Conservation (phyloP, 2,329 filamentous ascomycete genomes). For the Fusarium virguliforme region DNA sequence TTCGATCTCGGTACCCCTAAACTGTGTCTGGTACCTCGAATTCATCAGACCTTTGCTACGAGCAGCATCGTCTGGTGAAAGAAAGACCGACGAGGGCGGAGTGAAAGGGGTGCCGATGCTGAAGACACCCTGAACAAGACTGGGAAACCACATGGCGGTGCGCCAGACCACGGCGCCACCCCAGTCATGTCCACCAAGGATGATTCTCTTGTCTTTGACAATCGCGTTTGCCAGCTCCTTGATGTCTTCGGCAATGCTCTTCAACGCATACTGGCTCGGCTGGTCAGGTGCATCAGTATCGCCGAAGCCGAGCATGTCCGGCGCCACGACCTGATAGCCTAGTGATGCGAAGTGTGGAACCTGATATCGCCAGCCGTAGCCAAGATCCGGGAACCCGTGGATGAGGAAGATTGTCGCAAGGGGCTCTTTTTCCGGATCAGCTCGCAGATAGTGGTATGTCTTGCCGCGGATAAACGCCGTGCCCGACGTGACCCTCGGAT, state of each 20-base stretch:
- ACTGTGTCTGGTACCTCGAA: neutral
- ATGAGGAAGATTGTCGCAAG: slow-evolving; percentile 65
- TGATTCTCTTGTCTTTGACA: slow-evolving; percentile 65
- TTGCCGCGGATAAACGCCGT: slow-evolving; percentile 17
- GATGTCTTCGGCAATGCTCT: slow-evolving; percentile 80
- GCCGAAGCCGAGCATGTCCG: slow-evolving; percentile 88
- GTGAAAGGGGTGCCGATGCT: slow-evolving; percentile 80
- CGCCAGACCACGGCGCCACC: slow-evolving; percentile 82
- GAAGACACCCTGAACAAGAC: slow-evolving; percentile 79
- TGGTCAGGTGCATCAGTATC: slow-evolving; percentile 74
- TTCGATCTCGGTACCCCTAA: neutral
- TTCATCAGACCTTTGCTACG: neutral
- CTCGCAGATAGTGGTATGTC: slow-evolving; percentile 74
- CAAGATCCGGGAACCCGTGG: slow-evolving; percentile 84
- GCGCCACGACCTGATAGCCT: slow-evolving; percentile 82
- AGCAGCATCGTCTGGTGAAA: slow-evolving; percentile 5
- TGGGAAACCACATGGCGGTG: slow-evolving; percentile 77
- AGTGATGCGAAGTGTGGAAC: slow-evolving; percentile 79
- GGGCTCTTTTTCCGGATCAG: slow-evolving; percentile 59
- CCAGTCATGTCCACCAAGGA: slow-evolving; percentile 90
- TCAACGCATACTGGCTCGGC: slow-evolving; percentile 52
- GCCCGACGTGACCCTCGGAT: slow-evolving; percentile 18
- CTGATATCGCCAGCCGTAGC: slow-evolving; percentile 87
- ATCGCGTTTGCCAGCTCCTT: slow-evolving; percentile 74
- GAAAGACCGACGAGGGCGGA: slow-evolving; percentile 63